Evolutionary conservation across 257 asterid species (phyloP).

Genomic region (Handroanthus guayacan): DNA sequence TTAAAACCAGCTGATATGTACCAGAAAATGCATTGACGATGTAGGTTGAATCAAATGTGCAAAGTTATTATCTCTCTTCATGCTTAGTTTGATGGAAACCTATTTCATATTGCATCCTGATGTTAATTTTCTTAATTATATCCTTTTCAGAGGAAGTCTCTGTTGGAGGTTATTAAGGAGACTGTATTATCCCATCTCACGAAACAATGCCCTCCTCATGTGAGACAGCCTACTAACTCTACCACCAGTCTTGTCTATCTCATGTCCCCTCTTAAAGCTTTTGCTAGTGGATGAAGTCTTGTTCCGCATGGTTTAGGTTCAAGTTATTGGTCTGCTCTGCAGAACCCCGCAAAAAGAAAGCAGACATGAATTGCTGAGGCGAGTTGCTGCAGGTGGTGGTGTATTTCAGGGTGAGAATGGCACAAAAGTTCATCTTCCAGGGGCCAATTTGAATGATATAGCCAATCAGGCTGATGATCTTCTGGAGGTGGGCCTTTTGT

Average conservation of each 20-base stretch:
- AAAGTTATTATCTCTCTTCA: not conserved
- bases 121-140: slow-evolving; percentile 21
- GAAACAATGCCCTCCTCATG: slow-evolving; percentile 92
- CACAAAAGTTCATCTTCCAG: slow-evolving; percentile 96
- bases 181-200: slow-evolving; percentile 95
- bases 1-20: not conserved
- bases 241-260: slow-evolving; percentile 19
- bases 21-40: slow-evolving; percentile 1
- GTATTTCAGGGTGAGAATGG: slow-evolving; percentile 78
- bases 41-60: not conserved
- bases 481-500: slow-evolving; percentile 66
- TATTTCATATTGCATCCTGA: not conserved
- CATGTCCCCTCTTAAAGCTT: slow-evolving; percentile 33
- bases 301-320: slow-evolving; percentile 65
- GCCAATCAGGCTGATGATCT: slow-evolving; percentile 99
- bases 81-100: not conserved
- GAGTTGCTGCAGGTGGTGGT: slow-evolving; percentile 99
- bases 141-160: slow-evolving; percentile 78
- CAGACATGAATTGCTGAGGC: slow-evolving; percentile 87
- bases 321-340: slow-evolving; percentile 96
- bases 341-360: slow-evolving; percentile 92
- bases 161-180: slow-evolving; percentile 95
- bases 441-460: slow-evolving; percentile 89
- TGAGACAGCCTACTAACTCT: slow-evolving; percentile 49
- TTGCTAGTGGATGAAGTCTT: slow-evolving; percentile 26